These are phyloP conservation scores for Syzygium oleosum DNA, from an alignment of 345 rosid genomes.

Conservation along the genomic window DNA sequence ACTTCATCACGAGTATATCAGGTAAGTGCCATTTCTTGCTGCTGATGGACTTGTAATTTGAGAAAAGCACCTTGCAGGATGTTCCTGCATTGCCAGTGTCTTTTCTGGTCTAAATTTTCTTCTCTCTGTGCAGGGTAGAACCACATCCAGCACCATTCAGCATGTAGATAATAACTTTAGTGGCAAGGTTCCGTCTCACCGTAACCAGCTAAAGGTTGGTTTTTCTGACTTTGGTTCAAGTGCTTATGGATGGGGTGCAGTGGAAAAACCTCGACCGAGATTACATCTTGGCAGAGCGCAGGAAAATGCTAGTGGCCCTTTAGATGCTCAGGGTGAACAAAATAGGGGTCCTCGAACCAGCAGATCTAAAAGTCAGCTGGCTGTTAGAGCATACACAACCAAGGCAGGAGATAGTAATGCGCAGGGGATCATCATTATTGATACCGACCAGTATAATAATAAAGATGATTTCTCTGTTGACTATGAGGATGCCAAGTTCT, in stretches of 20 bases:
- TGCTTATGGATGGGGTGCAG: conserved; percentile 19
- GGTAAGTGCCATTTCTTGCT: conserved; percentile 23
- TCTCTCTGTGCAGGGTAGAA: conserved; percentile 41
- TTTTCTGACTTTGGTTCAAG: conserved; percentile 35
- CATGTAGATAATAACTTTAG: conserved; percentile 26
- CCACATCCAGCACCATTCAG: conserved; percentile 35
- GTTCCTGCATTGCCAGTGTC: not conserved
- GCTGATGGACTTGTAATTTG: not conserved
- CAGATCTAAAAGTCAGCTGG: conserved; percentile 40
- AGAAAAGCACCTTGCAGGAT: not conserved
- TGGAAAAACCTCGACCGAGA: conserved; percentile 43
- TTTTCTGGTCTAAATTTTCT: not conserved
- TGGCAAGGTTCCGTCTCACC: conserved; percentile 35
- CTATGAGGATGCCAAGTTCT: conserved; percentile 60
- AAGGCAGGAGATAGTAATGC: conserved; percentile 50
- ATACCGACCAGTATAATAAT: conserved; percentile 70
- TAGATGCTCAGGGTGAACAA: conserved; percentile 45
- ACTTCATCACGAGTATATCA: conserved; percentile 29
- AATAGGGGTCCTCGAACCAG: conserved; percentile 58
- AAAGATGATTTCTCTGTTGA: conserved; percentile 57
- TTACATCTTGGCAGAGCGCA: conserved; percentile 24
- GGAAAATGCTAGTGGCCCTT: conserved; percentile 21
- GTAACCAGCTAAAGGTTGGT: conserved; percentile 35
- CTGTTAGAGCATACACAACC: conserved; percentile 57
- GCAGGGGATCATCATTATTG: conserved; percentile 51